Evolutionary conservation across 164 flowering plant genomes (phyloP).

Genomic region (Buxus sempervirens): DNA sequence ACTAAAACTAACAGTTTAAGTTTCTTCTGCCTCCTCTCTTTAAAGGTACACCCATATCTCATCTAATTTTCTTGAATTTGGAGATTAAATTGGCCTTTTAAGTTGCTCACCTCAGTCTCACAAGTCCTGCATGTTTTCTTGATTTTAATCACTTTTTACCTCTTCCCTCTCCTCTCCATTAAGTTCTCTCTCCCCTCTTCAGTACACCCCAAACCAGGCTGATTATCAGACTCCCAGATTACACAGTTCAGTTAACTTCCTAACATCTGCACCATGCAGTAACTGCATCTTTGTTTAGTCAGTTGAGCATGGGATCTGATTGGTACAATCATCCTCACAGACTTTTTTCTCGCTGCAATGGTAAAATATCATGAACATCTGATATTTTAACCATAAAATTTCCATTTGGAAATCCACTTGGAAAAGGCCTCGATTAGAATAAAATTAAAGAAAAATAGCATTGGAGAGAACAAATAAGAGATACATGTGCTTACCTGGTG

Average conservation of each 20-base stretch:
- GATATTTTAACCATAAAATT: neutral
- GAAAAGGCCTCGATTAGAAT: slow-evolving; percentile 23
- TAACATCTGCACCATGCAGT: slow-evolving; percentile 12
- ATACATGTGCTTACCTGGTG: slow-evolving; percentile 33
- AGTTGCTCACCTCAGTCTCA: slow-evolving; percentile 6
- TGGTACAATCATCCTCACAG: slow-evolving; percentile 12
- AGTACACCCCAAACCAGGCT: too few relatives aligned
- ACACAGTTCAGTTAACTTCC: slow-evolving; percentile 23
- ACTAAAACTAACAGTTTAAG: neutral
- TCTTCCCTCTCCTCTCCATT: too few relatives aligned
- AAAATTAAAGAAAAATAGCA: slow-evolving; percentile 4
- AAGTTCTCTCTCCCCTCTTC: too few relatives aligned
- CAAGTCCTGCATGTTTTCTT: slow-evolving; percentile 9
- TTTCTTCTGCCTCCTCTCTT: neutral
- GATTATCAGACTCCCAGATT: slow-evolving; percentile 1
- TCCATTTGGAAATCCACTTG: neutral
- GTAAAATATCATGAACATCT: slow-evolving; percentile 5
- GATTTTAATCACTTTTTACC: neutral
- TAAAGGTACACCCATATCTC: neutral
- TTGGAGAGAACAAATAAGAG: slow-evolving; percentile 9
- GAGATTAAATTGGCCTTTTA: slow-evolving; percentile 10
- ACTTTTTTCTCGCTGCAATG: slow-evolving; percentile 1
- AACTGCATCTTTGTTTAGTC: slow-evolving; percentile 7
- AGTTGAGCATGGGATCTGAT: slow-evolving; percentile 28
- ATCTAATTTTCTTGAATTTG: slow-evolving; percentile 5